Conservation (phyloP, 495 filamentous ascomycete species). For the Lichenothelia convexa region DNA sequence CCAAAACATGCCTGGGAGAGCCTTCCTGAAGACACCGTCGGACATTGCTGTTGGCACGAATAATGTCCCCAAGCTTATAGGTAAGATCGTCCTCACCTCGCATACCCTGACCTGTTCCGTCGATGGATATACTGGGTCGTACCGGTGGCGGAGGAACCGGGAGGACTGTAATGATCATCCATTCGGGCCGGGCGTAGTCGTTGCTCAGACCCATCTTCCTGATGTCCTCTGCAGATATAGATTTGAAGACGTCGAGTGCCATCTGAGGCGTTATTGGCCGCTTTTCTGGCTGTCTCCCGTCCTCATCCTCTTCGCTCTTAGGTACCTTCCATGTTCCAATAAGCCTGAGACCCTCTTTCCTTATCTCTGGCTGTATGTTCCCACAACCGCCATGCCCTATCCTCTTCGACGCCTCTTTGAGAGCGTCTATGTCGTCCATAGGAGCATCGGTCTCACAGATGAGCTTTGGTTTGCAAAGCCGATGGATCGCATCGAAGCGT, state of each 20-base stretch:
- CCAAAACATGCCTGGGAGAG: slow-evolving; percentile 70
- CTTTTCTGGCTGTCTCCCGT: slow-evolving; percentile 53
- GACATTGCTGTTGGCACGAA: slow-evolving; percentile 91
- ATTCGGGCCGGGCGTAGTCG: slow-evolving; percentile 87
- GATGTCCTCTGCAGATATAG: slow-evolving; percentile 63
- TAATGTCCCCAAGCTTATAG: slow-evolving; percentile 95
- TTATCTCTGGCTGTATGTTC: slow-evolving; percentile 71
- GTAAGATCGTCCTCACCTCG: slow-evolving; percentile 97
- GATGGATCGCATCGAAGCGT: slow-evolving; percentile 80
- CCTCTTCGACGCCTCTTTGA: slow-evolving; percentile 28
- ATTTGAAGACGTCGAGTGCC: slow-evolving; percentile 68
- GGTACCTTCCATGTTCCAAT: slow-evolving; percentile 61
- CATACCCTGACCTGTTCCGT: slow-evolving; percentile 71
- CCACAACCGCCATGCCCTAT: slow-evolving; percentile 77
- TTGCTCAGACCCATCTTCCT: slow-evolving; percentile 75
- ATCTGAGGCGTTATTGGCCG: slow-evolving; percentile 64
- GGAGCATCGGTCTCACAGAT: slow-evolving; percentile 70
- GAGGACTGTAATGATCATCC: slow-evolving; percentile 93
- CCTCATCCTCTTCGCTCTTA: slow-evolving; percentile 47
- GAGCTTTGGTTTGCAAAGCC: slow-evolving; percentile 68
- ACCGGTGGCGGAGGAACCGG: slow-evolving; percentile 92
- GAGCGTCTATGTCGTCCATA: slow-evolving; percentile 30
- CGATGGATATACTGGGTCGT: slow-evolving; percentile 84
- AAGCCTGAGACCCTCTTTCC: slow-evolving; percentile 67
- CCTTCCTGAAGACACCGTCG: slow-evolving; percentile 72